Evolutionary conservation across 208 protist species (phyloP), one percentile per base, ranked within the genome.

Genomic region (Vickermania spadyakhi): DNA sequence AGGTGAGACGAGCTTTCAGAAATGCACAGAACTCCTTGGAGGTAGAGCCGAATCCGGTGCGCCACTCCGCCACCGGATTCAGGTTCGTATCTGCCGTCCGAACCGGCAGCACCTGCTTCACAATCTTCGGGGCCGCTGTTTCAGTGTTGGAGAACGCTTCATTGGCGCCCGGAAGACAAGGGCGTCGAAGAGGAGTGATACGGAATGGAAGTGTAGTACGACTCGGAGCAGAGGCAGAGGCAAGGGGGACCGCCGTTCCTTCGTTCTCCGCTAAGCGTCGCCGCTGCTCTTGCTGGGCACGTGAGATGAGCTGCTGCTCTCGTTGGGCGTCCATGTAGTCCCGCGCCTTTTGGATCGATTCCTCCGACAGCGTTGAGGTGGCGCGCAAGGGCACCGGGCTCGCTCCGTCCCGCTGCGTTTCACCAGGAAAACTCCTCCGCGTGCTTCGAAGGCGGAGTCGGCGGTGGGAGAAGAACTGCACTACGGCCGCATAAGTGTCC

Each of bases 21-120:
- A 81, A 92, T 7, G 77, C 70, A 70, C 88, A 92, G 68, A 92
- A 92, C 62, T 95, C 83, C 57, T 75, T 79, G 5, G 88, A 89
- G 1, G 72, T 81, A 5, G 66, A 42, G 14, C 81, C 87, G 3
- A 87, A 27, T 0, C 60, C 13, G 1, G 60, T 26, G 13, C 49
- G 58, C 18, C 14, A 28, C 1, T 60, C 28, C 50, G 51, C 41
- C 3, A 18, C 53, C 26, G 5, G 51, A 7, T 13, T 23, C 21
- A 22, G 13, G n/a, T n/a, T n/a, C 18, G 21, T 28, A 2, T 60
- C 28, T 52, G 51, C 41, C 3, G 18, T 51, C 26, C 7, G 51
- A 7, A 27, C 51, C 21, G 25, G 13, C 11, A 28, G 21, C 5
- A 55, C 52, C 22, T 77, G 65, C 26, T 69, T 68, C 30, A 55